These are phyloP conservation scores for Amaranthus tricolor DNA, from an alignment of 179 eudicot genomes.

Conservation along the genomic window DNA sequence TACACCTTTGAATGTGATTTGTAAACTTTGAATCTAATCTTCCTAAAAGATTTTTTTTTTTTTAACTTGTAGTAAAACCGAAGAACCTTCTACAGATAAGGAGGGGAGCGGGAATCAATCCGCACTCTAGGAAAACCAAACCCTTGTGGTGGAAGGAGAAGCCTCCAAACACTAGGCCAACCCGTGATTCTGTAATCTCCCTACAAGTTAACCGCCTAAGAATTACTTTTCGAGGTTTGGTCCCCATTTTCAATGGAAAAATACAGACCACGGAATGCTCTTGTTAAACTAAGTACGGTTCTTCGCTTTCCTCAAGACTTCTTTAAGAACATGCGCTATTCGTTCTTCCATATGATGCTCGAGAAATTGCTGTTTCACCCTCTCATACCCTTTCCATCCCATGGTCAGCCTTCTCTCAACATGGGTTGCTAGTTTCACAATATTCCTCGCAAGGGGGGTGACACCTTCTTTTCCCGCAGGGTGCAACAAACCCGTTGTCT, in stretches of 20 bases:
- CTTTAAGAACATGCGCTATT: conserved; percentile 69
- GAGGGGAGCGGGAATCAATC: too few species aligned
- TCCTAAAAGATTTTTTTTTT: too few species aligned
- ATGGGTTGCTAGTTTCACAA: conserved; percentile 73
- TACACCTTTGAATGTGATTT: conserved; percentile 16
- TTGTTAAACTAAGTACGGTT: conserved; percentile 25
- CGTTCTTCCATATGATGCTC: conserved; percentile 83
- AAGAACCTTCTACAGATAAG: too few species aligned
- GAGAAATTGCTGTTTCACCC: conserved; percentile 77
- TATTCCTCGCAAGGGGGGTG: conserved; percentile 78
- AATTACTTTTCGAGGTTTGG: conserved; percentile 16
- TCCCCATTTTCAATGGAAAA: conserved; percentile 6
- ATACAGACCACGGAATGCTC: conserved; percentile 9
- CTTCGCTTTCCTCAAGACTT: conserved; percentile 64
- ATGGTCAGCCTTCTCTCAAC: conserved; percentile 73
- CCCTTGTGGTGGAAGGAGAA: too few species aligned
- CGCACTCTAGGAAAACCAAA: too few species aligned
- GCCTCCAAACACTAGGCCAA: too few species aligned
- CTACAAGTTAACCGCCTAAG: conserved; percentile 14
- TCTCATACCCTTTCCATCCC: conserved; percentile 78
- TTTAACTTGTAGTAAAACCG: too few species aligned
- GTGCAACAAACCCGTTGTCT: conserved; percentile 82
- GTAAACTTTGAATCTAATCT: conserved; percentile 5
- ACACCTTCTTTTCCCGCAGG: conserved; percentile 86
- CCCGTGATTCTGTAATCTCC: not conserved